phyloP scores from a whole-genome alignment of 768 basidiomycete genomes.

The Imleria badia region DNA sequence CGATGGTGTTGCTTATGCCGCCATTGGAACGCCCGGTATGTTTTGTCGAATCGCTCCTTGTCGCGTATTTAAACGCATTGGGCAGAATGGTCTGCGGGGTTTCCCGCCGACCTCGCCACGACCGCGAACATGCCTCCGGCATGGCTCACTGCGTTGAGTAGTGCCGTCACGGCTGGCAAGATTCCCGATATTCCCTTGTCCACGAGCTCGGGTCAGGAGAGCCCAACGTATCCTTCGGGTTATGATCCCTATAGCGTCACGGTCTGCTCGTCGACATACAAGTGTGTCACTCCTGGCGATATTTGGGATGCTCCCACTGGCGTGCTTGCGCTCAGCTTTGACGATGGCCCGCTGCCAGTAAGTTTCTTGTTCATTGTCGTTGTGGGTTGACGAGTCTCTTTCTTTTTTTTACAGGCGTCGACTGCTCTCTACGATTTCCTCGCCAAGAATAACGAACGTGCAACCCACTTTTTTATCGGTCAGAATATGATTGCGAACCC shows the following conservation, averaged over 20 bases:
- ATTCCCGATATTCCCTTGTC: conserved; percentile 70
- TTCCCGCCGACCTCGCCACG: conserved; percentile 55
- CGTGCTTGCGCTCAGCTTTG: conserved; percentile 65
- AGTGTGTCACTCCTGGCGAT: conserved; percentile 61
- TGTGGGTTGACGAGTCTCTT: neutral
- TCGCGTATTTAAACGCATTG: neutral
- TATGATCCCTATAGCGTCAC: conserved; percentile 42
- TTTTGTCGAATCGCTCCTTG: neutral
- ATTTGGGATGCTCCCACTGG: conserved; percentile 78
- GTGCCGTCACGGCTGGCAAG: conserved; percentile 63
- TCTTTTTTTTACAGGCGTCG: conserved; percentile 39
- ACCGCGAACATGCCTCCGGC: conserved; percentile 51
- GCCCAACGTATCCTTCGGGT: conserved; percentile 39
- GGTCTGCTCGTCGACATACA: conserved; percentile 78
- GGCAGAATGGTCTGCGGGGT: conserved; percentile 62
- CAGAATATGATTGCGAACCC: conserved; percentile 65
- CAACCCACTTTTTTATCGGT: conserved; percentile 92
- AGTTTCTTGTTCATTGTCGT: conserved; percentile 10
- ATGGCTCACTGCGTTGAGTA: conserved; percentile 73
- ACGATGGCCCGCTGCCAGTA: conserved; percentile 73
- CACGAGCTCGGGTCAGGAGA: conserved; percentile 31
- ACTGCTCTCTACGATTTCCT: conserved; percentile 64
- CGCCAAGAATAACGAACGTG: conserved; percentile 56
- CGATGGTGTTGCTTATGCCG: conserved; percentile 51
- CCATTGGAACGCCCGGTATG: conserved; percentile 62